Base-by-base conservation (phyloP, 495 filamentous ascomycete genomes). In the Acidiella bohemica region DNA sequence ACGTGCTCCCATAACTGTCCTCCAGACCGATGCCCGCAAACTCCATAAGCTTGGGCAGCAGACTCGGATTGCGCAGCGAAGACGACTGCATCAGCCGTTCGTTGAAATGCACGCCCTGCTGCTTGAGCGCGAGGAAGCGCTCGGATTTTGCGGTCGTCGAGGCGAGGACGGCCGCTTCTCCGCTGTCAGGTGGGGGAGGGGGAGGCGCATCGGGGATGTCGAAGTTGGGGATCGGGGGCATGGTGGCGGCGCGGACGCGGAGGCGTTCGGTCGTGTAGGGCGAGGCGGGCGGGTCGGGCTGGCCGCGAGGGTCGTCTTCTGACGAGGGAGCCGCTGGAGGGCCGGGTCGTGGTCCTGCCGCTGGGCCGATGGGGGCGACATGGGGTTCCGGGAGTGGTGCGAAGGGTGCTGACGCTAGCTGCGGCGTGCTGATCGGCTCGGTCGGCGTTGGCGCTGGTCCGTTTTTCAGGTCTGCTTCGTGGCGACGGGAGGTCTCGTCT, bases 81-180 rank as follows among this genome's bases (percentile, higher is more conserved):
- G 73, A 63, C 2, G 79, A 81, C 28, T 64, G 65, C 16, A 78
- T 73, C 0, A 95, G 66, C 36, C 83, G 80, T 43, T 77, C 67
- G 57, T 97, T 95, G 67, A 97, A 95, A 62, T 97, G 92, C 22
- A 84, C 65, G 2, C 82, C 83, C 49, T 83, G 75, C 37, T 74
- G 76, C 60, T 95, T 97, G 31, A 95, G 66, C 18, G 72, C 67
- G 1, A 94, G 73, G 58, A 97, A 95, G 52, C 78, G 79, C 37
- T 73, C 67, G 49, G 94, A 81, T 49, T 93, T 94, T 36, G 69
- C 67, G 38, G 75, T 82, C 1, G 75, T 67, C 10, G 54, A 58
- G 4, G 59, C 57, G 2, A 51, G 38, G 10, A 27, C 23, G 14
- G 47, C 42, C 2, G 36, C 29, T 17, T 17, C 29, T 16, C 38